Percentiles rank a stretch among this genome's conserved stretches.
Evolutionary conservation across 2,329 filamentous ascomycete genomes (phyloP).

Genomic region (Fusarium acutatum): DNA sequence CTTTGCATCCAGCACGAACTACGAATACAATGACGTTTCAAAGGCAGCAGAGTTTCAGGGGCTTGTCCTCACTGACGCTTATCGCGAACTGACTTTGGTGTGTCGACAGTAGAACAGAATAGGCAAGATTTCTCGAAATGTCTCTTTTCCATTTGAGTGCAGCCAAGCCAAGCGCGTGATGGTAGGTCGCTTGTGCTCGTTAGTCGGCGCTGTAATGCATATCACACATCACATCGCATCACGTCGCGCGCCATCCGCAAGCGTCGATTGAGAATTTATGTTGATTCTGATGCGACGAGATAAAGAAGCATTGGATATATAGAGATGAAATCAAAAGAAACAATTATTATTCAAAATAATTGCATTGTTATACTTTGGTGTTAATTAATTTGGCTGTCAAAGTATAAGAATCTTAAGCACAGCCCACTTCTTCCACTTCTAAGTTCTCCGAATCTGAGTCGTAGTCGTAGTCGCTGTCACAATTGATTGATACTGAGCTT

Average conservation of each 20-base stretch:
- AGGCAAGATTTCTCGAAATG: neutral
- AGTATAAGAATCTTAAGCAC: conserved; percentile 8
- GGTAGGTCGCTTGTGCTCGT: neutral
- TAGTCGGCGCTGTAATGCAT: neutral
- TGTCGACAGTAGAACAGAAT: neutral
- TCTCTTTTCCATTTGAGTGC: neutral
- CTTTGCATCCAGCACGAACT: neutral
- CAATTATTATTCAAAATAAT: neutral
- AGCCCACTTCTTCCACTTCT: conserved; percentile 5
- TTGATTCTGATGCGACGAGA: neutral
- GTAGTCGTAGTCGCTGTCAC: conserved; percentile 12
- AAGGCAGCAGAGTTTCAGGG: conserved; percentile 21
- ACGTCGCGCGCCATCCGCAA: conserved; percentile 28
- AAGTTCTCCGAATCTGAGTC: conserved; percentile 13
- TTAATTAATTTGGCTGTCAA: neutral
- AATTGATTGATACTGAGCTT: conserved; percentile 4
- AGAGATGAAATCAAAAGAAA: neutral
- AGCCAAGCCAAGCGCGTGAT: neutral
- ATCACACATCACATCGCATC: conserved; percentile 17
- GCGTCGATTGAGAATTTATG: conserved; percentile 1
- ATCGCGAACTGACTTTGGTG: neutral
- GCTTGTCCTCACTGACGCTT: conserved; percentile 7
- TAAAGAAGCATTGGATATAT: neutral
- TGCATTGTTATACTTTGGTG: neutral
- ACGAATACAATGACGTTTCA: conserved; percentile 23